Base-by-base conservation (phyloP, 2,329 filamentous ascomycete species). In the Trichoderma gracile region DNA sequence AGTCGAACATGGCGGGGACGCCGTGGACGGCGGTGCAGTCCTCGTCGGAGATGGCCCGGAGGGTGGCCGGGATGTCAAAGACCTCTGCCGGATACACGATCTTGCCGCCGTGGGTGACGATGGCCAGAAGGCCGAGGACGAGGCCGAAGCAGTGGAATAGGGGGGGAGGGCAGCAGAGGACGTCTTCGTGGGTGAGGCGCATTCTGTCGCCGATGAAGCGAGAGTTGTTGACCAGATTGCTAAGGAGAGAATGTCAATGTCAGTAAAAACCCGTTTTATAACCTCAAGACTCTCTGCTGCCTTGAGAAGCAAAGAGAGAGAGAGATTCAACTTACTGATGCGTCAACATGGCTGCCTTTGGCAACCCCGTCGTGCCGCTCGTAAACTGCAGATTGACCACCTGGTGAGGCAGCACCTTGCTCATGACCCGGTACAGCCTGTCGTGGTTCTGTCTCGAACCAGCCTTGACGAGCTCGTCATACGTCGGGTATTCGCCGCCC, bases 81-180 rank as follows among this genome's bases (percentile, higher is more conserved):
- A 88, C 86, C 70, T 92, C 89, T 67, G 85, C 84, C 0, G 91
- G 90, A 71, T 92, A 92, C 10, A 94, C 86, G 57, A 93, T 87
- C 74, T 89, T 90, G 45, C 85, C 86, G 53, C 91, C 90, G 73
- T 93, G 90, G 0, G 89, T 92, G 59, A 93, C 77, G 49, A 86
- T 82, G 1, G 89, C 87, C 63, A 93, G 82, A 50, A 93, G 81
- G 9, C 91, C 91, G 3, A 93, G 84, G 1, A 93, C 90, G 8
- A 94, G 84, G 1, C 91, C 91, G 72, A 94, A 94, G 79, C 90
- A 94, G 79, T 95, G 92, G 80, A 95, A 95, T 3, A 95, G 82
- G 0, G 92, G 91, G 0, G 91, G 91, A 3, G 91, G 91, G 74
- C 91, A 95, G 79, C 91, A 94, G 12, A 95, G 81, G 8, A 88